Base-by-base conservation (phyloP, 2,329 filamentous ascomycete species). In the Oidium heveae region DNA sequence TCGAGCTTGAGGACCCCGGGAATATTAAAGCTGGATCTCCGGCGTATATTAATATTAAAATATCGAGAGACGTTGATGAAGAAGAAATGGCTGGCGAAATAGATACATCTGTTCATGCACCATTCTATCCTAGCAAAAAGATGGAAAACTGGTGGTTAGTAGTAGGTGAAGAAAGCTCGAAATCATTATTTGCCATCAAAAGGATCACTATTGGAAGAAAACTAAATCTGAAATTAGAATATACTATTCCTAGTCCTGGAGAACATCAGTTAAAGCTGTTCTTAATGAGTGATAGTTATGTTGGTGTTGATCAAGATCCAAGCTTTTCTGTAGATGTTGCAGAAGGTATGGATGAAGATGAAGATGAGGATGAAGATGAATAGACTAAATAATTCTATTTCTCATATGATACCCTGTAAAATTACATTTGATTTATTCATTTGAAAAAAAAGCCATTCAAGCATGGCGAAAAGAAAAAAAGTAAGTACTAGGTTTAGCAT, bases 141-240 rank as follows among this genome's bases (percentile, higher is more conserved):
- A 82, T 86, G 71, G 91, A 98, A 74, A 94, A 91, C 66, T 98
- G 88, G 88, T 98, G 91, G 91, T 71, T 98, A 55, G 86, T 98
- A 20, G 86, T 98, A 36, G 89, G 88, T 33, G 88, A 96, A 62
- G 87, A 95, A 70, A 83, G 79, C 66, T 86, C 83, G 43, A 89
- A 86, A 71, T 88, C 75, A 59, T 72, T 98, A 58, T 72, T 96
- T 56, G 88, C 86, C 2, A 94, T 96, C 71, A 98, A 96, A 74
- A 79, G 89, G 61, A 82, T 98, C 57, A 94, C 88, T 1, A 82
- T 98, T 59, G 83, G 80, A 43, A 77, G 76, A 61, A 80, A 83
- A 65, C 69, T 94, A 62, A 82, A 85, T 63, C 76, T 87, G 56
- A 80, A 79, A 64, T 71, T 98, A 59, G 88, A 96, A 69, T 94